phyloP scores from a whole-genome alignment of 2,329 filamentous ascomycete genomes.

The Elsinoe fawcettii region DNA sequence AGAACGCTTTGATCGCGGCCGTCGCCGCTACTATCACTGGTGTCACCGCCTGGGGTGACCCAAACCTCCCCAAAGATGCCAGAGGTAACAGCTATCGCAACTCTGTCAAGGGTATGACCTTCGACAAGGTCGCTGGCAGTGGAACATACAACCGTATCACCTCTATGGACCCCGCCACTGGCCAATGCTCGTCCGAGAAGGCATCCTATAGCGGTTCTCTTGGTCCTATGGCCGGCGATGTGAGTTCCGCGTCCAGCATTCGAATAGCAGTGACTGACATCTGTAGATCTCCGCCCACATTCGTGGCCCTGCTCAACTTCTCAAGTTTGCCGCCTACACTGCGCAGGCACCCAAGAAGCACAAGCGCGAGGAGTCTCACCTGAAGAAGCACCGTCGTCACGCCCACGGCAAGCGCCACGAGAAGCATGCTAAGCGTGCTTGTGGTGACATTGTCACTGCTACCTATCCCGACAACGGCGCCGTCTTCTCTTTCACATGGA shows the following conservation, averaged over 20 bases:
- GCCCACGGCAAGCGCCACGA: slow-evolving; percentile 45
- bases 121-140: slow-evolving; percentile 43
- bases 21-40: slow-evolving; percentile 18
- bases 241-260: slow-evolving; percentile 34
- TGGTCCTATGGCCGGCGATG: slow-evolving; percentile 63
- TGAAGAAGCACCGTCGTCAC: slow-evolving; percentile 38
- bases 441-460: slow-evolving; percentile 47
- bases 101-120: slow-evolving; percentile 58
- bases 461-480: slow-evolving; percentile 48
- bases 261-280: background rate
- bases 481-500: slow-evolving; percentile 50
- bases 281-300: slow-evolving; percentile 63
- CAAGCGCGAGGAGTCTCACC: slow-evolving; percentile 29
- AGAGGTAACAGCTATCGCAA: slow-evolving; percentile 60
- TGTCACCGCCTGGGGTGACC: slow-evolving; percentile 23
- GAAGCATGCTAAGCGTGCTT: slow-evolving; percentile 40
- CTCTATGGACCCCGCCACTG: slow-evolving; percentile 49
- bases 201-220: slow-evolving; percentile 53
- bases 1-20: slow-evolving; percentile 17
- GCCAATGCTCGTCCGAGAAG: slow-evolving; percentile 47
- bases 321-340: slow-evolving; percentile 62
- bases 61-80: slow-evolving; percentile 26
- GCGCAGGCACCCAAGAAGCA: slow-evolving; percentile 31
- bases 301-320: slow-evolving; percentile 60
- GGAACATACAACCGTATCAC: slow-evolving; percentile 56